Evolutionary conservation across 1,284 basidiomycete genomes (phyloP).

Genomic region (Volvariella volvacea): DNA sequence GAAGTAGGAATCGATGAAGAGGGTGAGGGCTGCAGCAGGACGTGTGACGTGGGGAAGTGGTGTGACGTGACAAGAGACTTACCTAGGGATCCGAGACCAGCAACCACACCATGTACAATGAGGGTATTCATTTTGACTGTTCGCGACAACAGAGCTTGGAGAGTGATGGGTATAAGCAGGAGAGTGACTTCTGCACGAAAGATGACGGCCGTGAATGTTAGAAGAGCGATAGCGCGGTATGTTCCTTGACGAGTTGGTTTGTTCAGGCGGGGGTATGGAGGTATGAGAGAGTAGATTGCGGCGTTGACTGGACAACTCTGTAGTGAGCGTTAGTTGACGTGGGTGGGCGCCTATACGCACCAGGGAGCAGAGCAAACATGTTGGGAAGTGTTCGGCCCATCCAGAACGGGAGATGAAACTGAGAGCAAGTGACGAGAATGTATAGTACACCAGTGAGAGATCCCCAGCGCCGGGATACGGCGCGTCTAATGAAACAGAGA

Average conservation of each 20-base stretch:
- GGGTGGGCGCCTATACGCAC: constrained; percentile 31
- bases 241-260: constrained; percentile 30
- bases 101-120: constrained; percentile 46
- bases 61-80: constrained; percentile 14
- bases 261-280: constrained; percentile 34
- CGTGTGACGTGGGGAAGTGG: not conserved
- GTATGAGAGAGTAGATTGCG: constrained; percentile 50
- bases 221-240: constrained; percentile 33
- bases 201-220: constrained; percentile 68
- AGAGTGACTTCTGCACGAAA: constrained; percentile 79
- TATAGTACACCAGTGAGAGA: constrained; percentile 52
- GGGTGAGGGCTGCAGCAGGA: constrained; percentile 44
- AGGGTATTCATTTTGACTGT: constrained; percentile 39
- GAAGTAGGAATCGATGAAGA: constrained; percentile 79
- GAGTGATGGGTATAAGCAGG: constrained; percentile 54
- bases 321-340: not conserved
- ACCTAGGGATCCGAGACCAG: constrained; percentile 56
- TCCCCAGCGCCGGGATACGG: constrained; percentile 61
- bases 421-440: constrained; percentile 63
- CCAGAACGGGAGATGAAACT: constrained; percentile 94
- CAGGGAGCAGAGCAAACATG: constrained; percentile 81
- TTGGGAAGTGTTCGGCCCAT: constrained; percentile 91
- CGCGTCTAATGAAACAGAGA: constrained; percentile 59
- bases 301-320: constrained; percentile 52
- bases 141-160: constrained; percentile 48